Evolutionary conservation across 352 stramenopile genomes (phyloP).

Genomic region (Globisporangium paddicum): DNA sequence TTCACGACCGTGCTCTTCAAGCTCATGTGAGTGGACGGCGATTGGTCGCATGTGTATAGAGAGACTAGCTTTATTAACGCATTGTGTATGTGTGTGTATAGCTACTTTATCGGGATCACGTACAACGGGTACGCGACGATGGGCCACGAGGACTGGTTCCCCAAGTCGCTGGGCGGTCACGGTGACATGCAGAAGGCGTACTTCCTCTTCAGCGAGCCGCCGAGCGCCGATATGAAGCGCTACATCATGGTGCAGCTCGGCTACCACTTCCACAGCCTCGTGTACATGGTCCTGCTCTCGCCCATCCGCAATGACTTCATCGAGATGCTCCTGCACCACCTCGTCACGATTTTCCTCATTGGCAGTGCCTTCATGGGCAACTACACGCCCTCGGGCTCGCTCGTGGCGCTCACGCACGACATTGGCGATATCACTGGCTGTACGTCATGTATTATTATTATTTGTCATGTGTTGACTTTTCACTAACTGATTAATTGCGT

Average conservation of each 20-base stretch:
- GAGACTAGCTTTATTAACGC: no score
- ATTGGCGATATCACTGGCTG: conserved; percentile 47
- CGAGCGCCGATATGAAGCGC: conserved; percentile 28
- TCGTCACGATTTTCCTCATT: conserved; percentile 53
- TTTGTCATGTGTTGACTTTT: no score
- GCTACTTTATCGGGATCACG: conserved; percentile 53
- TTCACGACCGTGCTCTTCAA: conserved; percentile 76
- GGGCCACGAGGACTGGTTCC: conserved; percentile 40
- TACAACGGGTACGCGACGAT: conserved; percentile 34
- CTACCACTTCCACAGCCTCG: conserved; percentile 49
- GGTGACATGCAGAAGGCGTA: conserved; percentile 30
- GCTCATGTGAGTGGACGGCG: conserved; percentile 41
- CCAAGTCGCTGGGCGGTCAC: conserved; percentile 27
- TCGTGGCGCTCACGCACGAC: conserved; percentile 51
- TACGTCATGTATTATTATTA: conserved; percentile 18
- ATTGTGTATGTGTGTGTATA: conserved; percentile 9
- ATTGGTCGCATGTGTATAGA: no score
- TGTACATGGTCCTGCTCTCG: conserved; percentile 52
- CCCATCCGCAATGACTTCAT: conserved; percentile 55
- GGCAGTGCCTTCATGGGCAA: conserved; percentile 39
- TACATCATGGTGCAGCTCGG: conserved; percentile 56
- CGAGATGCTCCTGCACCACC: conserved; percentile 55
- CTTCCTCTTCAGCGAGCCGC: conserved; percentile 24
- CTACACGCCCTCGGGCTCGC: conserved; percentile 34
- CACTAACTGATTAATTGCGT: no score